Evolutionary conservation across 768 basidiomycete genomes (phyloP), one percentile per base, ranked within the genome.

Genomic region (Lactarius indigo): DNA sequence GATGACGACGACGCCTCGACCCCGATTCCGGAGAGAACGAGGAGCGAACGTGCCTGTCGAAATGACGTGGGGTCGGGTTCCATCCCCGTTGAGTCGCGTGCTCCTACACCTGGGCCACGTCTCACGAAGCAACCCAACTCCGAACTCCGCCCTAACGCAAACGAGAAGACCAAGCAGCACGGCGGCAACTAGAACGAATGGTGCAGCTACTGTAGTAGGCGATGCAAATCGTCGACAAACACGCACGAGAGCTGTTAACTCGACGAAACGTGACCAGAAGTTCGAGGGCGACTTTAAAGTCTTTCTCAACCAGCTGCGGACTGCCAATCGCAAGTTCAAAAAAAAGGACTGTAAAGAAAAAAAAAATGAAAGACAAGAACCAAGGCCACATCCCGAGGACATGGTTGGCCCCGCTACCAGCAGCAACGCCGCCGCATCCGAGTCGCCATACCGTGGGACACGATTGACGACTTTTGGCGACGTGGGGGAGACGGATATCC

Each of bases 271-370:
- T 20, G 85, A 84, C 5, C 88, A 87, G 78, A 86, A 82, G 71
- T 68, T 75, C 2, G 88, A 37, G n/a, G n/a, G n/a, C n/a, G n/a
- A n/a, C n/a, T n/a, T 87, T 72, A 86, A 89, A 70, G 79, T 80
- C 1, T 89, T 89, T 65, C 91, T 91, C 69, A 89, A 90, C 71
- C 84, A 85, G 41, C n/a, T n/a, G n/a, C n/a, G n/a, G n/a, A n/a
- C n/a, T n/a, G n/a, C 77, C 10, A 86, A 84, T 68, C 85, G 87
- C 3, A 83, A 83, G 55, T 67, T 84, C 57, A 76, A 75, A 37
- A 37, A 12, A 1, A 12, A 13, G 3, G 3, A 12, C 35, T 12
- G 35, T 37, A 37, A 12, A 57, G 2, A 42, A 42, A n/a, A 37
- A 12, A 57, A 6, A 42, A 42, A n/a, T 10, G 3, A 44, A 44